Evolutionary conservation across 176 grass and related monocot species (phyloP).

Genomic region (Bonia amplexicaulis): DNA sequence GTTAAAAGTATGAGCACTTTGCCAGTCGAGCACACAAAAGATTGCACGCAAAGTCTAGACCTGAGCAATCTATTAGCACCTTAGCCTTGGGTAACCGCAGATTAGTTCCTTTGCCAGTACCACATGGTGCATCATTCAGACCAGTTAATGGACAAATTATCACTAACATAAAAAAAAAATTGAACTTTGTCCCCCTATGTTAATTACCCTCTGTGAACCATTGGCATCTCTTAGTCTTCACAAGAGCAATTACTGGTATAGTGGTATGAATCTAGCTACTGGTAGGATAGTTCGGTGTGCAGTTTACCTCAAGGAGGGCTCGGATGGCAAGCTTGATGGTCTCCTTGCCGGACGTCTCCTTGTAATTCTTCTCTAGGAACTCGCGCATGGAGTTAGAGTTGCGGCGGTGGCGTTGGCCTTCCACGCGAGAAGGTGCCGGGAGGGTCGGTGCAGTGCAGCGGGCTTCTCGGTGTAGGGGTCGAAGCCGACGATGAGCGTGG

Average conservation of each 20-base stretch:
- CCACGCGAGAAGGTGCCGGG: slow-evolving; percentile 89
- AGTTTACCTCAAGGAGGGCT: slow-evolving; percentile 77
- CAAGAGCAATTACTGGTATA: background rate
- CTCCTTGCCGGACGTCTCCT: slow-evolving; percentile 93
- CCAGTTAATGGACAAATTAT: background rate
- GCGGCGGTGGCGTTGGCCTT: slow-evolving; percentile 89
- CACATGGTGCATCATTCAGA: background rate
- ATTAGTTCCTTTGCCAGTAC: background rate
- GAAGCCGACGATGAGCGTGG: slow-evolving; percentile 86
- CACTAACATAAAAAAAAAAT: background rate
- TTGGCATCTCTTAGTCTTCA: background rate
- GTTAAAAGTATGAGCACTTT: background rate
- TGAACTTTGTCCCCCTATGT: background rate
- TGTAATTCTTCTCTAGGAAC: slow-evolving; percentile 95
- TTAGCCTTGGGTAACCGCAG: background rate
- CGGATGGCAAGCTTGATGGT: slow-evolving; percentile 89
- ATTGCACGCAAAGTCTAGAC: background rate
- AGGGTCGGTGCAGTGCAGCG: slow-evolving; percentile 82
- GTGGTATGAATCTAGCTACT: background rate
- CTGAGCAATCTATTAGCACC: background rate
- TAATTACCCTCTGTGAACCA: background rate
- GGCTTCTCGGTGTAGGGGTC: slow-evolving; percentile 70
- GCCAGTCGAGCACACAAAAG: background rate
- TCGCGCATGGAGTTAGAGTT: slow-evolving; percentile 96
- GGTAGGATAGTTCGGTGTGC: background rate